phyloP scores from a whole-genome alignment of 345 rosid species.

The Litchi chinensis region DNA sequence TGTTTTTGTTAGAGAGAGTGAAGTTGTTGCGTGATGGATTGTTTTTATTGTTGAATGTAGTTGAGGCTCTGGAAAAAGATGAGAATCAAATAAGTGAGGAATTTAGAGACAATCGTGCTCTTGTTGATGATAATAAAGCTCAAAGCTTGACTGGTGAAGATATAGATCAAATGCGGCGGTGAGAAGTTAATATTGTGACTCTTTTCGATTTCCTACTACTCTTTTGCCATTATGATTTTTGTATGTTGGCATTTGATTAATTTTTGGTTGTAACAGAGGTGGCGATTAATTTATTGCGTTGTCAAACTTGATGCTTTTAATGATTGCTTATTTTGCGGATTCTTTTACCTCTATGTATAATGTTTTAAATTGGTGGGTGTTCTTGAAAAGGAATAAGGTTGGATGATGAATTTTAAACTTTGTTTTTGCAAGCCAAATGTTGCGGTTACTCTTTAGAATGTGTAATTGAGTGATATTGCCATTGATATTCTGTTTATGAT shows the following conservation, averaged over 20 bases:
- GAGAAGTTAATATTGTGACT: slow-evolving; percentile 3
- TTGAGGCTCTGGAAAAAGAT: slow-evolving; percentile 38
- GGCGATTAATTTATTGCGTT: background rate
- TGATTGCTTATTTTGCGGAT: background rate
- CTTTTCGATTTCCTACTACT: background rate
- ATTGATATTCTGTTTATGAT: background rate
- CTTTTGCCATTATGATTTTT: background rate
- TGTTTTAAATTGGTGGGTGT: background rate
- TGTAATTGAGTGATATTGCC: background rate
- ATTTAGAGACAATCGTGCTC: slow-evolving; percentile 64
- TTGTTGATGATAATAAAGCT: slow-evolving; percentile 82
- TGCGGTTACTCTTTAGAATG: background rate
- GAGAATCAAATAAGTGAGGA: slow-evolving; percentile 47
- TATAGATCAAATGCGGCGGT: slow-evolving; percentile 84
- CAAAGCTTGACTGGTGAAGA: slow-evolving; percentile 78
- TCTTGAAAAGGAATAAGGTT: background rate
- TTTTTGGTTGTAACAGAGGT: background rate
- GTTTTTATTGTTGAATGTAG: slow-evolving; percentile 13
- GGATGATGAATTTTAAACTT: background rate
- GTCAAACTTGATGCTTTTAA: background rate
- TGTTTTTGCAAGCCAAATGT: background rate
- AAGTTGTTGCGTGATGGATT: slow-evolving; percentile 8
- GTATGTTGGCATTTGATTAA: background rate
- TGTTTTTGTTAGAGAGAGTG: background rate
- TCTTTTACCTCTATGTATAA: background rate